Evolutionary conservation across 192 early-diverging fungal species (phyloP), one percentile per base, ranked within the genome.

Genomic region (Podila clonocystis): DNA sequence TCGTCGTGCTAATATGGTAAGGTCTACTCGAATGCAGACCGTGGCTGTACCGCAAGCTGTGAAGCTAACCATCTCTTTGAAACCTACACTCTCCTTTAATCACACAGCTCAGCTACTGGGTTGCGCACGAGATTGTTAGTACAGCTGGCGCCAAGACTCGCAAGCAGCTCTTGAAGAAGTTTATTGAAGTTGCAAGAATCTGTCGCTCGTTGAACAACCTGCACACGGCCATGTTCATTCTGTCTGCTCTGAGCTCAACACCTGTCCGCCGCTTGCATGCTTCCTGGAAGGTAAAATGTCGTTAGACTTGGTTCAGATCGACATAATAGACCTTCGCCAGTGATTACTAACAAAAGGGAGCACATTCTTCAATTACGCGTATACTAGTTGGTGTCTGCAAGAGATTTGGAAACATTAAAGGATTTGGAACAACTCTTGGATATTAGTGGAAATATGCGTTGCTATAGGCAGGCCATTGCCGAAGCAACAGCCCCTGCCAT

Each of bases 211-310:
- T 80, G 73, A 89, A 89, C 69, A 93, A 94, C 74, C 89, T 91
- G 67, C 90, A 94, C 68, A 91, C 90, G 17, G 48, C 85, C 9
- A 87, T 94, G 82, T 87, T 90, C 24, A 89, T 94, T 52, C 77
- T 90, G 1, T 84, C 85, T 30, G 93, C 88, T 3, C 74, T 94
- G 29, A 82, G 82, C 1, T 89, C 89, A 4, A 73, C 82, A 9
- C 74, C 91, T 1, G 88, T 94, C 1, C 85, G 82, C 22, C 84
- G 88, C 17, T 75, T 93, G 19, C 75, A 84, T 65, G 73, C 86
- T 33, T 86, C 89, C 2, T 92, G 90, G 91, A 88, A 87, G 48
- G 78, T 58, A 63, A 55, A 55, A 6, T 22, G 20, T 22, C 19
- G 22, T 22, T 20, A 55, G 19, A 58, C 55, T 9, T 58, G 20